Evolutionary conservation across 106 monocot genomes (phyloP).

Genomic region (Chionographis japonica): DNA sequence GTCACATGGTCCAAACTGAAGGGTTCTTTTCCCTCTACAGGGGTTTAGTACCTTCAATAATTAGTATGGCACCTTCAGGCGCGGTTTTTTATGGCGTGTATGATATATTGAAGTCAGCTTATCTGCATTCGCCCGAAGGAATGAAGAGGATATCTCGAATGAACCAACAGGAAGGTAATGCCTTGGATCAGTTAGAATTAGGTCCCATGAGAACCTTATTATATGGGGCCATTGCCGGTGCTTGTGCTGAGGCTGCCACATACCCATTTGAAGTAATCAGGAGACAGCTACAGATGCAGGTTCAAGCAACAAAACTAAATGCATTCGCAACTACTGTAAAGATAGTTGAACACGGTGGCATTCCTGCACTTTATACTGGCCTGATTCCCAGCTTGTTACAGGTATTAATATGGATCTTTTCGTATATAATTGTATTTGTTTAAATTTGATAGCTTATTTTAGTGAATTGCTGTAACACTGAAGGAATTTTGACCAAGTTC

Average conservation of each 20-base stretch:
- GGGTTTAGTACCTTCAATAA: slow-evolving; percentile 83
- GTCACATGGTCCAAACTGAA: slow-evolving; percentile 78
- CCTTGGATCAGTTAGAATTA: slow-evolving; percentile 77
- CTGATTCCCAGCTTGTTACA: slow-evolving; percentile 92
- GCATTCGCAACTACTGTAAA: slow-evolving; percentile 67
- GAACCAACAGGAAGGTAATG: slow-evolving; percentile 59
- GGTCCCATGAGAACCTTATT: slow-evolving; percentile 75
- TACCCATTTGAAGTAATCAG: slow-evolving; percentile 97
- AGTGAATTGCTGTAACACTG: too few species aligned
- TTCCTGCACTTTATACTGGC: slow-evolving; percentile 86
- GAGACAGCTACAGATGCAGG: slow-evolving; percentile 85
- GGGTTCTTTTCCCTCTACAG: slow-evolving; percentile 96
- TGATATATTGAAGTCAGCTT: slow-evolving; percentile 82
- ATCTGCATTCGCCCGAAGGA: slow-evolving; percentile 84
- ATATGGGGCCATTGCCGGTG: slow-evolving; percentile 91
- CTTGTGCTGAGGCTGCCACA: slow-evolving; percentile 93
- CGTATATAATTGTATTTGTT: too few species aligned
- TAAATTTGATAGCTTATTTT: too few species aligned
- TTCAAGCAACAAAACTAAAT: slow-evolving; percentile 66
- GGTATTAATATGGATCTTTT: slow-evolving; percentile 26
- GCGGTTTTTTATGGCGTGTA: slow-evolving; percentile 98
- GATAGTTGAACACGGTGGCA: slow-evolving; percentile 82
- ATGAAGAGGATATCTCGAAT: slow-evolving; percentile 45
- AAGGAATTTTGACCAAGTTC: too few species aligned
- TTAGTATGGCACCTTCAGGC: slow-evolving; percentile 97